Evolutionary conservation across 139 green algal species (phyloP), one percentile per base, ranked within the genome.

Genomic region (Mychonastes homosphaera): DNA sequence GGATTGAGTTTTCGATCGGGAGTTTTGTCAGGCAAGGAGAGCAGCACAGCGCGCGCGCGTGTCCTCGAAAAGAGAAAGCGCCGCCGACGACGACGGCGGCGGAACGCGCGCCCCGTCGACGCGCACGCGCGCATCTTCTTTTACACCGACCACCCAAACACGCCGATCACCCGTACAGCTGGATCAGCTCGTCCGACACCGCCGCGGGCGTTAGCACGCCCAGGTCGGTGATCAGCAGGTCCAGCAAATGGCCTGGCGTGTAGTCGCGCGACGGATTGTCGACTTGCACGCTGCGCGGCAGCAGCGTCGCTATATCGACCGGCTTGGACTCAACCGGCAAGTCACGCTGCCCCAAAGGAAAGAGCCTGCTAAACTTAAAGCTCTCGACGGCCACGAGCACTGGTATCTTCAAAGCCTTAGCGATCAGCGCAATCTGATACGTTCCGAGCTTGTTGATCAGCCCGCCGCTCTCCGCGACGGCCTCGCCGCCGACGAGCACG

Each of bases 391-490:
- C 89, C 9, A 95, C 87, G 57, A 97, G 97, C 23, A 96, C 79
- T 10, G 90, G 91, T 56, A 88, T 91, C 43, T 76, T 77, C 35
- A 86, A 72, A 21, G 78, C 83, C 50, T 85, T 76, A 13, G 90
- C 85, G 45, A 60, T 77, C 27, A 73, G 46, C 9, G 63, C 64
- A 9, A 74, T 76, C 56, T 76, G 76, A 66, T 84, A 91, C 15
- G 84, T 89, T 34, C 85, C 85, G 40, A 97, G 76, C 73, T 95
- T 95, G 81, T 95, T 97, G 70, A 98, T 87, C 23, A 97, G 67
- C 18, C 91, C 91, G 12, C 91, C 91, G 46, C 84, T 96, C 71
- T 97, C 91, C 48, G 94, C 89, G 46, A 98, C 87, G 2, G 79
- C 91, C 65, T 96, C 91, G 0, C 89, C 91, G n/a, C 91, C 91